phyloP scores from a whole-genome alignment of 148 eudicot genomes.

The Vaccinium myrtillus region DNA sequence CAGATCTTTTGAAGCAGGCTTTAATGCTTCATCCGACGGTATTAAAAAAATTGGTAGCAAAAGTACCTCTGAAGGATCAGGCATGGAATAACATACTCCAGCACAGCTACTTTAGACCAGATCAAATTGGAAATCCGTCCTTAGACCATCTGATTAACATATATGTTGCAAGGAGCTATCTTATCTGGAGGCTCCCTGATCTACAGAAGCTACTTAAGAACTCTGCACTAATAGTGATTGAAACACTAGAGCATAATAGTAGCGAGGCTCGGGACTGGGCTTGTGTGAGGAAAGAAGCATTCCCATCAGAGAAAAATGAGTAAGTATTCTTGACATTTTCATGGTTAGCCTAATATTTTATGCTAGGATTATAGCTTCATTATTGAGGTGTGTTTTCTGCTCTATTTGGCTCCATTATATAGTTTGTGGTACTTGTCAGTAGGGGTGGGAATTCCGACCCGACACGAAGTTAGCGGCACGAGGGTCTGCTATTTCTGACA shows the following conservation, averaged over 20 bases:
- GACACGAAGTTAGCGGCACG: too few relatives aligned
- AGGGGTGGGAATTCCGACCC: too few relatives aligned
- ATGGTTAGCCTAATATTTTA: not conserved
- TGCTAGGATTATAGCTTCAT: not conserved
- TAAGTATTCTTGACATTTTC: slow-evolving; percentile 33
- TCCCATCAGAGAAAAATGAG: slow-evolving; percentile 86
- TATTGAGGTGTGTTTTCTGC: not conserved
- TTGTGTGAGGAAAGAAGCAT: slow-evolving; percentile 90
- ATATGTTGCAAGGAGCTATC: slow-evolving; percentile 82
- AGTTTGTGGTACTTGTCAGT: not conserved
- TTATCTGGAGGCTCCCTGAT: slow-evolving; percentile 96
- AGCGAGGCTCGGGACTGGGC: slow-evolving; percentile 83
- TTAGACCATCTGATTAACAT: slow-evolving; percentile 82
- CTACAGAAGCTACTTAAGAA: slow-evolving; percentile 73
- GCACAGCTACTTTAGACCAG: slow-evolving; percentile 52
- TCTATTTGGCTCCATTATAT: not conserved
- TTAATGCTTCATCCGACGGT: slow-evolving; percentile 94
- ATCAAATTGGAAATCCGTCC: slow-evolving; percentile 66
- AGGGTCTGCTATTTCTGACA: too few relatives aligned
- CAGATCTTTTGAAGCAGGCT: slow-evolving; percentile 91
- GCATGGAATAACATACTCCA: slow-evolving; percentile 54
- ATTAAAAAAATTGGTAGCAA: slow-evolving; percentile 64
- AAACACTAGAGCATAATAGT: slow-evolving; percentile 45
- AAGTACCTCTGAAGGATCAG: slow-evolving; percentile 88
- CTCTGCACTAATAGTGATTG: slow-evolving; percentile 62